phyloP scores from a whole-genome alignment of 805 yeast genomes.

The Candida hungchunana region DNA sequence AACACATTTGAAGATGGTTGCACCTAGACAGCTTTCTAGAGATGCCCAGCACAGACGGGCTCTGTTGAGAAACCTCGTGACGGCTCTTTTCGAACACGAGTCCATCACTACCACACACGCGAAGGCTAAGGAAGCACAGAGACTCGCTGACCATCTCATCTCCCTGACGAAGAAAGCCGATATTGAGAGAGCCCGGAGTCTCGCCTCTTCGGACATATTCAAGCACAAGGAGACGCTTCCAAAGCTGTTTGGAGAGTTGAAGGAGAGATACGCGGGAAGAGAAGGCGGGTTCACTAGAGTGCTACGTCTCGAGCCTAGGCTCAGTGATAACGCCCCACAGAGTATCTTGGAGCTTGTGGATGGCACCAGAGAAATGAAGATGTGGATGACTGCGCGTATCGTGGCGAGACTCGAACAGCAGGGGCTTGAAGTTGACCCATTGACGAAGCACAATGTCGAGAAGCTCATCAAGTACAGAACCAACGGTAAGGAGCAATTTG shows the following conservation, averaged over 20 bases:
- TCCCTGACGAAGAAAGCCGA: slow-evolving; percentile 48
- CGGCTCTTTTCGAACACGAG: slow-evolving; percentile 67
- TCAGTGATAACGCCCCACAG: slow-evolving; percentile 89
- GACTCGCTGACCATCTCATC: slow-evolving; percentile 58
- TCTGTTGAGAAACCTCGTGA: slow-evolving; percentile 58
- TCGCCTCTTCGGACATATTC: slow-evolving; percentile 40
- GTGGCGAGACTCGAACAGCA: slow-evolving; percentile 78
- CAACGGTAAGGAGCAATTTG: slow-evolving; percentile 52
- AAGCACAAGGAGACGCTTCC: slow-evolving; percentile 48
- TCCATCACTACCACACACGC: slow-evolving; percentile 69
- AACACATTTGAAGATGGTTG: slow-evolving; percentile 16
- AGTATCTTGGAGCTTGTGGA: slow-evolving; percentile 85
- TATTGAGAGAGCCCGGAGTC: slow-evolving; percentile 26
- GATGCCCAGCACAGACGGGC: slow-evolving; percentile 32
- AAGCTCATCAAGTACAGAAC: slow-evolving; percentile 43
- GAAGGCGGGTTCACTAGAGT: slow-evolving; percentile 84
- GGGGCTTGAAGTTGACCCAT: slow-evolving; percentile 44
- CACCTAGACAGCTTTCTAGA: slow-evolving; percentile 26
- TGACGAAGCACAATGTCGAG: slow-evolving; percentile 54
- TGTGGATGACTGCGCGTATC: slow-evolving; percentile 73
- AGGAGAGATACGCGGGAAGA: slow-evolving; percentile 58
- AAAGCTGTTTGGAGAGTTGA: slow-evolving; percentile 63
- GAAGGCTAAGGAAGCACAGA: slow-evolving; percentile 67
- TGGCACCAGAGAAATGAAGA: slow-evolving; percentile 62
- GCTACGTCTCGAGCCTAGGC: slow-evolving; percentile 75